Evolutionary conservation across 805 yeast genomes (phyloP).

Genomic region (Zygotorulaspora florentina): DNA sequence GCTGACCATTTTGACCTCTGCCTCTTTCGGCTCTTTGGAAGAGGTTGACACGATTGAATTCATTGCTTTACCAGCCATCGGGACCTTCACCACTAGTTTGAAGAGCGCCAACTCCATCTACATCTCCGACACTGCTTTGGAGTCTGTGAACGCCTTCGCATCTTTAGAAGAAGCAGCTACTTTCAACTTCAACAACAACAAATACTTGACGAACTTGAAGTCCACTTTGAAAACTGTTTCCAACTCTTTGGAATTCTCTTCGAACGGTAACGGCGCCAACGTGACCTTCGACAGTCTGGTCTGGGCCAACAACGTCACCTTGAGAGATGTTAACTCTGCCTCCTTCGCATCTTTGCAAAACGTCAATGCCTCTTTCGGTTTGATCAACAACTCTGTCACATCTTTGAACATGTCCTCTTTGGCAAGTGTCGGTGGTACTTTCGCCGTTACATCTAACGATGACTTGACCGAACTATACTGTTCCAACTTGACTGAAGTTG

Average conservation of each 20-base stretch:
- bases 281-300: conserved; percentile 63
- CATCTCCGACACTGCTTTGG: conserved; percentile 71
- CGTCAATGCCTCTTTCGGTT: conserved; percentile 79
- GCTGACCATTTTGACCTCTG: conserved; percentile 61
- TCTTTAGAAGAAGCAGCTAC: conserved; percentile 44
- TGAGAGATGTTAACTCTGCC: conserved; percentile 74
- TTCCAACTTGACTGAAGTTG: conserved; percentile 64
- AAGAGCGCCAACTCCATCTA: conserved; percentile 65
- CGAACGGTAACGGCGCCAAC: conserved; percentile 75
- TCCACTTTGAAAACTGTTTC: conserved; percentile 72
- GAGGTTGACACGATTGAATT: conserved; percentile 78
- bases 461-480: conserved; percentile 66
- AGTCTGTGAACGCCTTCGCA: conserved; percentile 60
- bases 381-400: conserved; percentile 66
- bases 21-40: conserved; percentile 73
- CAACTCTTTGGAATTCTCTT: conserved; percentile 70
- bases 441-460: conserved; percentile 69
- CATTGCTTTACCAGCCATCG: conserved; percentile 83
- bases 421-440: conserved; percentile 69
- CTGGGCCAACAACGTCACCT: conserved; percentile 85
- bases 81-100: conserved; percentile 63
- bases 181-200: conserved; percentile 89
- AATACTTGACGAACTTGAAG: conserved; percentile 63
- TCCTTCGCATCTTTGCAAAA: conserved; percentile 61
- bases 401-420: conserved; percentile 52